phyloP scores from a whole-genome alignment of 306 rosid species.

The Gastrolobium bilobum region DNA sequence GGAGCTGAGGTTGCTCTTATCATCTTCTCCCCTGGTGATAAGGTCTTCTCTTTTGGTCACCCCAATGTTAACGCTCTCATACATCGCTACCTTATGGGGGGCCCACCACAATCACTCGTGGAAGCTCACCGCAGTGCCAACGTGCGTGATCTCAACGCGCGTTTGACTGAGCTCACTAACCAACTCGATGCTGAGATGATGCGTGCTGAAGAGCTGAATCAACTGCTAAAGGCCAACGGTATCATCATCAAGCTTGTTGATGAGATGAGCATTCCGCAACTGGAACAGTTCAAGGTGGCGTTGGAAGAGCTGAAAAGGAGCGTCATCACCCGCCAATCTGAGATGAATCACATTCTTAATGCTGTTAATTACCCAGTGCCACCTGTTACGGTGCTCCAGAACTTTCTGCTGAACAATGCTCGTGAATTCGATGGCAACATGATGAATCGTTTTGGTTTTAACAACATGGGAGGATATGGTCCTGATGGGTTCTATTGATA shows the following conservation, averaged over 20 bases:
- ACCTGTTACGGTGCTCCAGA: too few relatives aligned
- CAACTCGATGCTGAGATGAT: constrained; percentile 19
- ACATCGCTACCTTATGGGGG: background rate
- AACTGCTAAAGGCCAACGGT: background rate
- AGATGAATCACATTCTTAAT: background rate
- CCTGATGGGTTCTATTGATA: too few relatives aligned
- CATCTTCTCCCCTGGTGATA: constrained; percentile 29
- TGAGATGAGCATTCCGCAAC: constrained; percentile 9
- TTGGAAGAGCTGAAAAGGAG: background rate
- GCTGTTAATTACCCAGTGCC: too few relatives aligned
- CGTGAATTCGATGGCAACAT: too few relatives aligned
- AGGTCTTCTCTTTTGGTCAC: constrained; percentile 41
- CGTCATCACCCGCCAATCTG: background rate
- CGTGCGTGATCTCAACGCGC: constrained; percentile 13
- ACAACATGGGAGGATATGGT: too few relatives aligned
- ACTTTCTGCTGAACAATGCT: too few relatives aligned
- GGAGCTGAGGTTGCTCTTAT: constrained; percentile 22
- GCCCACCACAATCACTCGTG: background rate
- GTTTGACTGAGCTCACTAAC: background rate
- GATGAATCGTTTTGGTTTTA: too few relatives aligned
- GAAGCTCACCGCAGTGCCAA: constrained; percentile 30
- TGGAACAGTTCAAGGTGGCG: constrained; percentile 2
- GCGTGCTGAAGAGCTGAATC: background rate
- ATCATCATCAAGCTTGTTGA: background rate
- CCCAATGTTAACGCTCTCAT: background rate